Conservation (phyloP, 2,329 filamentous ascomycete genomes). For the Aurifilum marmelostoma region DNA sequence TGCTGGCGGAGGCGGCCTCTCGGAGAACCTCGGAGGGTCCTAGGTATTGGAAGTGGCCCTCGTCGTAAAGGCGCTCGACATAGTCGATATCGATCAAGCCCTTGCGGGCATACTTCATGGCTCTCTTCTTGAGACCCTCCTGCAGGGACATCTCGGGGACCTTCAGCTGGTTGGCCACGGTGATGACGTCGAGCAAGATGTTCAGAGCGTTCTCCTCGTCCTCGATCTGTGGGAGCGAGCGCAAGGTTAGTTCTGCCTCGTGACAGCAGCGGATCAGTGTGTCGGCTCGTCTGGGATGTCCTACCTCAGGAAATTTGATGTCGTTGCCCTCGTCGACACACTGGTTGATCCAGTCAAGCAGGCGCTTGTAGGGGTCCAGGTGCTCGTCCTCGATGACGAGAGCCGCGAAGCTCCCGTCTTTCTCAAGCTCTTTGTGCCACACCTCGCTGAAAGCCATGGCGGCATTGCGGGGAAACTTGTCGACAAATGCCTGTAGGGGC, state of each 20-base stretch:
- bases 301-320: slow-evolving; percentile 28
- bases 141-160: slow-evolving; percentile 29
- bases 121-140: slow-evolving; percentile 26
- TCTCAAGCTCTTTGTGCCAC: slow-evolving; percentile 26
- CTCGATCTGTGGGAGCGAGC: background rate
- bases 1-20: slow-evolving; percentile 26
- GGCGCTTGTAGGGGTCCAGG: slow-evolving; percentile 15
- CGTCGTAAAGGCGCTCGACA: slow-evolving; percentile 22
- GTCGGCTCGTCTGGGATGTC: background rate
- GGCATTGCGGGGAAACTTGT: slow-evolving; percentile 19
- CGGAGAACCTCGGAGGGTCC: slow-evolving; percentile 14
- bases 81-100: slow-evolving; percentile 18
- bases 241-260: background rate
- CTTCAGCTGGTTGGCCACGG: slow-evolving; percentile 20
- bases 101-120: slow-evolving; percentile 23
- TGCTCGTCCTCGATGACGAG: slow-evolving; percentile 21
- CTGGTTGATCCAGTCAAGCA: slow-evolving; percentile 27
- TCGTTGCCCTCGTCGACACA: slow-evolving; percentile 28
- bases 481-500: slow-evolving; percentile 9
- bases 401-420: background rate
- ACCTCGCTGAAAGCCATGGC: slow-evolving; percentile 17
- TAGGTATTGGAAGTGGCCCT: slow-evolving; percentile 12
- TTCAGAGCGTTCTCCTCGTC: slow-evolving; percentile 21
- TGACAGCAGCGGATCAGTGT: background rate
- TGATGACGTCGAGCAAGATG: slow-evolving; percentile 24